Conservation (phyloP, 169 alveolate species). For the Ophryocystis elektroscirrha region DNA sequence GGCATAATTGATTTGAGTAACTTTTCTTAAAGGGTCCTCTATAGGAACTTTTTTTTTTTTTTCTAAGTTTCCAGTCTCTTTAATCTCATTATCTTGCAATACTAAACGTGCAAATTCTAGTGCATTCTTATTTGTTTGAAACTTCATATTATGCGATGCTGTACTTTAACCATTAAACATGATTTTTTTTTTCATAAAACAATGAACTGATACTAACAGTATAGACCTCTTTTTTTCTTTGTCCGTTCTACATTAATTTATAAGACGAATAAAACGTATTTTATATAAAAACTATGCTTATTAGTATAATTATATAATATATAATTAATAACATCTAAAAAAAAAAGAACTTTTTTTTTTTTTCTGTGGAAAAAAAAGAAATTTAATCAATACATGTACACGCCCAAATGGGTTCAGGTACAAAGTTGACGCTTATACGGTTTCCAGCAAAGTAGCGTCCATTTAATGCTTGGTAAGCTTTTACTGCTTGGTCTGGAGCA, state of each 20-base stretch:
- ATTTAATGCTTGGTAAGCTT: slow-evolving; percentile 34
- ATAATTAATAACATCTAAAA: not conserved
- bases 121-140: too few species aligned
- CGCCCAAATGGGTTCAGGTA: slow-evolving; percentile 33
- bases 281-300: not conserved
- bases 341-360: not conserved
- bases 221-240: slow-evolving; percentile 1
- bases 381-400: not conserved
- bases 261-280: not conserved
- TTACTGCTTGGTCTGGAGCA: slow-evolving; percentile 28
- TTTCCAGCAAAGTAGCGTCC: slow-evolving; percentile 59
- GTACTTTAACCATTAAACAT: too few species aligned
- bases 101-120: too few species aligned
- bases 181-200: too few species aligned
- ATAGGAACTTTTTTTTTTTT: too few species aligned
- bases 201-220: slow-evolving; percentile 8
- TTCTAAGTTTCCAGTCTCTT: too few species aligned
- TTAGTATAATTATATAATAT: not conserved
- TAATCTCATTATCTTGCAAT: too few species aligned
- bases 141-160: too few species aligned
- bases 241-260: not conserved
- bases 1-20: too few species aligned
- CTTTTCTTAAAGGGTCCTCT: too few species aligned
- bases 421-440: slow-evolving; percentile 33
- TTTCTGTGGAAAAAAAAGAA: not conserved